Evolutionary conservation across 306 rosid species (phyloP).

Genomic region (Cicer arietinum): DNA sequence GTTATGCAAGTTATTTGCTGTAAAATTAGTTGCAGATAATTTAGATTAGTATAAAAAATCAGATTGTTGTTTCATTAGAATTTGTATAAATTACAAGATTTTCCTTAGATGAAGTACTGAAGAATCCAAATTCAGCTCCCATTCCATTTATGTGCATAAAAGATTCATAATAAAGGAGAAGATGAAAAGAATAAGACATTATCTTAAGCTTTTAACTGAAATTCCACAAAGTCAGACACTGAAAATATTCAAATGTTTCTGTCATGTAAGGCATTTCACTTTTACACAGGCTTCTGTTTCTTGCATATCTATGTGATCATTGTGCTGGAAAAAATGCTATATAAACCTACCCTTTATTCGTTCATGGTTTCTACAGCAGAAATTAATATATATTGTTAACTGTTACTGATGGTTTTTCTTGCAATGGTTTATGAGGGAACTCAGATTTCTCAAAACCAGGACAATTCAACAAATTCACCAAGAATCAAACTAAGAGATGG

Average conservation of each 20-base stretch:
- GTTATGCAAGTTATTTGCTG: not conserved
- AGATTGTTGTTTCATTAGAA: not conserved
- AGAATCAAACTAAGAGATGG: slow-evolving; percentile 68
- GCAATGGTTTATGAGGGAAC: slow-evolving; percentile 63
- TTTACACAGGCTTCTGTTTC: not conserved
- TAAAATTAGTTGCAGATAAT: too few species aligned
- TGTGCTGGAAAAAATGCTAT: not conserved
- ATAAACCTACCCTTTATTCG: slow-evolving; percentile 35
- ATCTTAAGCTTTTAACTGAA: slow-evolving; percentile 32
- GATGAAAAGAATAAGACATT: slow-evolving; percentile 38
- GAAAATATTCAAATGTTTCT: slow-evolving; percentile 40
- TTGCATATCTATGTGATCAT: slow-evolving; percentile 6
- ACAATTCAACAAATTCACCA: slow-evolving; percentile 51
- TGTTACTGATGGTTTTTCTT: slow-evolving; percentile 55
- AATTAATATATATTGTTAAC: slow-evolving; percentile 13
- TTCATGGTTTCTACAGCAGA: slow-evolving; percentile 30
- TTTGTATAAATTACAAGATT: not conserved
- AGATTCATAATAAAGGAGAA: slow-evolving; percentile 35
- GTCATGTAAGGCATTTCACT: slow-evolving; percentile 35
- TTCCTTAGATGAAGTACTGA: not conserved
- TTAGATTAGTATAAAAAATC: too few species aligned
- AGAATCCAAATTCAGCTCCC: slow-evolving; percentile 16
- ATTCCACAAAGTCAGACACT: slow-evolving; percentile 25
- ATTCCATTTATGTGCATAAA: slow-evolving; percentile 3
- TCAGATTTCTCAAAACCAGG: slow-evolving; percentile 48